Evolutionary conservation across 1,284 basidiomycete species (phyloP), one percentile per base, ranked within the genome.

Genomic region (Pisolithus thermaeus): DNA sequence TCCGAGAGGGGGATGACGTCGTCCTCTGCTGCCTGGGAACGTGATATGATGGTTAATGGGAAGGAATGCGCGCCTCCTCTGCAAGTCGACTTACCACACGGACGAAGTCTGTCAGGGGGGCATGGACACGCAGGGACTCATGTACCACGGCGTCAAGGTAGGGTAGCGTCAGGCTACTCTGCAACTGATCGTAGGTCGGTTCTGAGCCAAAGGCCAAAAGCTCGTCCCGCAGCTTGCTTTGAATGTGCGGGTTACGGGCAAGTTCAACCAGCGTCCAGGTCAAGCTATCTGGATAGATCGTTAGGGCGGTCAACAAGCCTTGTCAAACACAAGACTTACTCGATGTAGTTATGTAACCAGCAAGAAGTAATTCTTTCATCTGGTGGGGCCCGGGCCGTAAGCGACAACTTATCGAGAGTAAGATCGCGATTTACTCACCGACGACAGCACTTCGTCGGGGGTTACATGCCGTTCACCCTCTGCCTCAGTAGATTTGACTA

Each of bases 1-100:
- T 49, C 50, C 11, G 65, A 66, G 43, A 82, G 70, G 0, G 79
- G 81, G 25, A 84, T 72, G 2, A 80, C 59, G 50, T 83, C 80
- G 55, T 82, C 78, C 67, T 79, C 62, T 23, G 65, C 53, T 1
- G 62, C 79, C 77, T 67, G 68, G 46, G 18, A 63, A 20, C 8
- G 23, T 20, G 30, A 32, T 32, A 4, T 8, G 27, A 40, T 7
- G 38, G n/a, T 18, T n/a, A 12, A 9, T 16, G n/a, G 35, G 32
- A 20, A 12, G 32, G 4, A 23, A 18, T 32, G 12, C 3, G 30
- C n/a, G 12, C 30, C 4, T 32, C 12, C 3, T 32, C 3, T 32
- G 30, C 4, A 32, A 43, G 36, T 62, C 23, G 62, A 70, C 71
- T 8, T 60, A 62, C 63, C 1, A 58, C 8, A 14, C 60, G 58